Evolutionary conservation across 23 red algal species (phyloP).

Genomic region (Gracilariopsis chorda): DNA sequence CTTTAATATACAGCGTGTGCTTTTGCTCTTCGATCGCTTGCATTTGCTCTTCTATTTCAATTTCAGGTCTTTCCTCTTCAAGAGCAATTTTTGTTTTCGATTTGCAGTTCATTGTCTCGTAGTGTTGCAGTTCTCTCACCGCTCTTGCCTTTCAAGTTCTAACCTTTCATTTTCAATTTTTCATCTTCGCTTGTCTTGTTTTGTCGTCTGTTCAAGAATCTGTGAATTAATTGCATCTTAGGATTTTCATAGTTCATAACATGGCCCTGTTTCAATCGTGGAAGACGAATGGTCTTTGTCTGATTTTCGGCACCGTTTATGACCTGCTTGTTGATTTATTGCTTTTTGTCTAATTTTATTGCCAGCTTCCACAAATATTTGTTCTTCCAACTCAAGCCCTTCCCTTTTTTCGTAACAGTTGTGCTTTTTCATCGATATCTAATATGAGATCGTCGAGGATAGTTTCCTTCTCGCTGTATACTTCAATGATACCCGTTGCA

Average conservation of each 20-base stretch:
- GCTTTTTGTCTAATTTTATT: not conserved
- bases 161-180: not conserved
- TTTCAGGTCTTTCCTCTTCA: not conserved
- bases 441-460: conserved; percentile 24
- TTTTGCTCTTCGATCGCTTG: not conserved
- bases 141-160: not conserved
- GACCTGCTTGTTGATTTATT: not conserved
- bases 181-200: not conserved
- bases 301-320: not conserved
- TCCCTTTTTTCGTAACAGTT: not conserved
- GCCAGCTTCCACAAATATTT: not conserved
- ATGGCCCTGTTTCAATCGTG: not conserved
- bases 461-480: not conserved
- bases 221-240: not conserved
- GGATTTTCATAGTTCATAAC: not conserved
- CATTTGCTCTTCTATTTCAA: conserved; percentile 4
- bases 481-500: not conserved
- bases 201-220: not conserved
- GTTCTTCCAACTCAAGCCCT: not conserved
- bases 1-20: no score
- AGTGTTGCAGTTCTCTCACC: not conserved
- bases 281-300: not conserved
- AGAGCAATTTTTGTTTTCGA: not conserved
- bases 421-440: conserved; percentile 12
- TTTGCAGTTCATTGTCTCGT: not conserved